Conservation (phyloP, 2,329 filamentous ascomycete species). For the Gyromitra esculenta region DNA sequence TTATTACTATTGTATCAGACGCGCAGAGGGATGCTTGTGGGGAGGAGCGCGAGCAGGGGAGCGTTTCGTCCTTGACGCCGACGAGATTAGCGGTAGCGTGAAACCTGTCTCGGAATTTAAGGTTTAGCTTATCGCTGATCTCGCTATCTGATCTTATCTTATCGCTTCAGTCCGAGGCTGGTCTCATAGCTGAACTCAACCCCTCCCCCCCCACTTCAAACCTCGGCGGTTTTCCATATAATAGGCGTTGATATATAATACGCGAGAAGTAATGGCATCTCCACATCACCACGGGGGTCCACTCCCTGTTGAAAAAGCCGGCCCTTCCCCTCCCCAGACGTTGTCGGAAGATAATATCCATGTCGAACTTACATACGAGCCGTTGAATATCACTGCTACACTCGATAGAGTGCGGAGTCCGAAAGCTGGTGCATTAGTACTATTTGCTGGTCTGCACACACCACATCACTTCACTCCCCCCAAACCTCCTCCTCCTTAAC, state of each 20-base stretch:
- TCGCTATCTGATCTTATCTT: constrained; percentile 38
- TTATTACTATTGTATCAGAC: background rate
- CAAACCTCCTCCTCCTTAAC: constrained; percentile 8
- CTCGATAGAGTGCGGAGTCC: constrained; percentile 77
- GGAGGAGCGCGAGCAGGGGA: background rate
- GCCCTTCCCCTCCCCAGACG: constrained; percentile 23
- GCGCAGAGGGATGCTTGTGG: background rate
- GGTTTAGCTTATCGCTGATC: constrained; percentile 33
- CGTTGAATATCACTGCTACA: constrained; percentile 68
- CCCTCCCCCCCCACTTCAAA: background rate
- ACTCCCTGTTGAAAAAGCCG: constrained; percentile 3
- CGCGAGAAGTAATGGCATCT: constrained; percentile 19
- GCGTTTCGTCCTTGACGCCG: background rate
- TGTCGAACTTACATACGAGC: constrained; percentile 73
- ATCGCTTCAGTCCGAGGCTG: background rate
- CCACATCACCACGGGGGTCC: constrained; percentile 26
- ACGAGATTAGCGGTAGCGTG: background rate
- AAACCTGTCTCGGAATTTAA: constrained; percentile 16
- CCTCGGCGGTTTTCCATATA: background rate
- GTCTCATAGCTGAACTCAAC: constrained; percentile 1
- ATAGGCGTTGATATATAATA: background rate
- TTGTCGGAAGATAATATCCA: constrained; percentile 67
- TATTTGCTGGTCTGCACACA: constrained; percentile 73
- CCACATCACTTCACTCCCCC: background rate
- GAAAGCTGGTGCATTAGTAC: constrained; percentile 77